These are phyloP conservation scores for Diaporthe amygdali DNA, from an alignment of 2,329 filamentous ascomycete species.

Conservation along the genomic window DNA sequence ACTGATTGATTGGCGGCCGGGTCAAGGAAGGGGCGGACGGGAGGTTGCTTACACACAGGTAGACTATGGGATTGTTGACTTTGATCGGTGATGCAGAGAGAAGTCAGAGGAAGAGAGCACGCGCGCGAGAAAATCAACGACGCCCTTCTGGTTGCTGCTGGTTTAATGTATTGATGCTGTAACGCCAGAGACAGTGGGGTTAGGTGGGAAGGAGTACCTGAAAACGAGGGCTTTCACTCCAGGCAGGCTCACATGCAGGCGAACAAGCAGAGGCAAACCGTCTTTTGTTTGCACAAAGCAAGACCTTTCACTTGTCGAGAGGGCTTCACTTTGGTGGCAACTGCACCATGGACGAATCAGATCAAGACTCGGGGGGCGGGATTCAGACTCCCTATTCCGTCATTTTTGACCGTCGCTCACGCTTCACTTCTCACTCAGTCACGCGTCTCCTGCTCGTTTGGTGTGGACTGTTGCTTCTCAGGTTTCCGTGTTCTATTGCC, in stretches of 20 bases:
- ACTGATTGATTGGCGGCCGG: not conserved
- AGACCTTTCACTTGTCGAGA: not conserved
- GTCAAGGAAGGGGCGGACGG: not conserved
- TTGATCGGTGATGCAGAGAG: not conserved
- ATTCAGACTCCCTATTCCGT: not conserved
- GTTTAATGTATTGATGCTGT: not conserved
- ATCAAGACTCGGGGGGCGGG: not conserved
- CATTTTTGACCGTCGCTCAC: no score
- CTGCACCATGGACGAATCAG: no score
- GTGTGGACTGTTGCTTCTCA: not conserved
- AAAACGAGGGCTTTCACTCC: not conserved
- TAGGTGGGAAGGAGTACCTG: not conserved
- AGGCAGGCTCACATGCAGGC: not conserved
- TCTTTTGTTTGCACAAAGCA: not conserved
- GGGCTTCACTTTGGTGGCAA: not conserved
- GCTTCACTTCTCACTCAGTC: not conserved
- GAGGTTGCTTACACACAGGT: not conserved
- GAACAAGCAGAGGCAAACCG: not conserved
- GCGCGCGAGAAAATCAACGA: not conserved
- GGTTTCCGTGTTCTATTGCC: not conserved
- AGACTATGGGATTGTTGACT: not conserved
- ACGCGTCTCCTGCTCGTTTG: not conserved
- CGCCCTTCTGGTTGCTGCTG: not conserved
- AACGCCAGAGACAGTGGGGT: not conserved
- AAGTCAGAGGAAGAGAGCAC: no score